These are phyloP conservation scores for Pharus latifolius DNA, from an alignment of 176 grass and related monocot genomes.

Conservation along the genomic window DNA sequence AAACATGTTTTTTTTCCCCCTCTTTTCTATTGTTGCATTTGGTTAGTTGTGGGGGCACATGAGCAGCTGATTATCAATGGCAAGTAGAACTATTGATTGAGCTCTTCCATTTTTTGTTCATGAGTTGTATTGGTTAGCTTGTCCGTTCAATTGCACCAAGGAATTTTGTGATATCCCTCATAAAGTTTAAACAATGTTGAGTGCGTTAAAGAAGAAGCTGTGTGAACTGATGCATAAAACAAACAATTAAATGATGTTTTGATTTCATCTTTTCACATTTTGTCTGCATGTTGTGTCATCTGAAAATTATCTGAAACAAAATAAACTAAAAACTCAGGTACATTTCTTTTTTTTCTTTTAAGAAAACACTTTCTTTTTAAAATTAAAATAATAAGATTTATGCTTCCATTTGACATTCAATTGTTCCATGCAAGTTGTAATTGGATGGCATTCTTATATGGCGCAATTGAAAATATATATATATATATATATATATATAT, in stretches of 20 bases:
- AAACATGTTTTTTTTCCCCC: slow-evolving; percentile 7
- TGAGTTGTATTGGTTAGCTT: background rate
- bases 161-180: background rate
- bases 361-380: too few relatives aligned
- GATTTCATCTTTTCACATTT: background rate
- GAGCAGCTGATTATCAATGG: slow-evolving; percentile 7
- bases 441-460: too few relatives aligned
- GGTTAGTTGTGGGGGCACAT: slow-evolving; percentile 28
- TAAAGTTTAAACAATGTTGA: background rate
- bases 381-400: too few relatives aligned
- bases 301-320: background rate
- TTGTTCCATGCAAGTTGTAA: too few relatives aligned
- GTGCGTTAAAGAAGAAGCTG: background rate
- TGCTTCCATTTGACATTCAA: too few relatives aligned
- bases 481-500: too few relatives aligned
- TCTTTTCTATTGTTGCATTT: slow-evolving; percentile 9
- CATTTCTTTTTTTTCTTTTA: too few relatives aligned
- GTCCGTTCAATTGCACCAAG: background rate
- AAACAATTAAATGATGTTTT: background rate
- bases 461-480: too few relatives aligned
- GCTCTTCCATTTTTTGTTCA: background rate
- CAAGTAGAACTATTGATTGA: slow-evolving; percentile 8
- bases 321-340: background rate
- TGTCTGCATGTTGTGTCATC: background rate
- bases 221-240: background rate